Base-by-base conservation (phyloP, 2,329 filamentous ascomycete genomes). In the Apiospora hydei region DNA sequence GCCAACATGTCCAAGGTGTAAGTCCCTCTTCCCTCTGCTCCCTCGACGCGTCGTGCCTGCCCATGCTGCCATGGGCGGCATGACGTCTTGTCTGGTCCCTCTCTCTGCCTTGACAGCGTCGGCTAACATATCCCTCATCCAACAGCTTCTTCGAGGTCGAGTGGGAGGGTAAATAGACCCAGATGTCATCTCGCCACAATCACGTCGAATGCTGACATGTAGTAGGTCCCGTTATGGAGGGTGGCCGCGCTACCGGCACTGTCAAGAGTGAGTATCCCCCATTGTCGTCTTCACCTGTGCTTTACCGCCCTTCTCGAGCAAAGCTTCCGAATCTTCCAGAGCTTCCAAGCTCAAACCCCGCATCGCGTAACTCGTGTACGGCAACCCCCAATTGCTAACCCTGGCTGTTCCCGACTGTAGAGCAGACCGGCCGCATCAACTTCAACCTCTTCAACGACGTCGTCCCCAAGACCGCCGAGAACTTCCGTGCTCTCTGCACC, bases 401-500 rank as follows among this genome's bases (percentile, higher is more conserved):
- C 30, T 61, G 30, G 30, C 30, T n/a, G 16, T 61, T 30, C 53
- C 30, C 53, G 18, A 69, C 67, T 82, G 76, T 78, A 94, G 94
- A 84, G 74, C 93, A 96, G 86, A 80, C 78, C 70, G 94, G 93
- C 80, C 92, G 93, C 82, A 93, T 98, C 88, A 93, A 90, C 88
- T 97, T 98, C 88, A 91, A 92, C 80, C 94, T 98, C 83, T 98
- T 88, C 89, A 89, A 96, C 83, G 89, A 94, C 77, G 88, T 91
- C 74, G 94, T 97, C 82, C 96, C 96, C 84, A 96, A 93, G 91
- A 98, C 96, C 71, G 88, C 89, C 78, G 87, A 89, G 84, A 96
- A 96, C 91, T 97, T 97, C 91, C 90, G 89, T 78, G 90, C 91
- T 83, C 93, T 96, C 81, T 95, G 93, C 92, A 94, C 91, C 75